A percentile compares a stretch with the other conserved stretches of the same genome.
These are phyloP conservation scores for Kuraishia ogatae DNA, from an alignment of 805 yeast genomes.

Conservation along the genomic window DNA sequence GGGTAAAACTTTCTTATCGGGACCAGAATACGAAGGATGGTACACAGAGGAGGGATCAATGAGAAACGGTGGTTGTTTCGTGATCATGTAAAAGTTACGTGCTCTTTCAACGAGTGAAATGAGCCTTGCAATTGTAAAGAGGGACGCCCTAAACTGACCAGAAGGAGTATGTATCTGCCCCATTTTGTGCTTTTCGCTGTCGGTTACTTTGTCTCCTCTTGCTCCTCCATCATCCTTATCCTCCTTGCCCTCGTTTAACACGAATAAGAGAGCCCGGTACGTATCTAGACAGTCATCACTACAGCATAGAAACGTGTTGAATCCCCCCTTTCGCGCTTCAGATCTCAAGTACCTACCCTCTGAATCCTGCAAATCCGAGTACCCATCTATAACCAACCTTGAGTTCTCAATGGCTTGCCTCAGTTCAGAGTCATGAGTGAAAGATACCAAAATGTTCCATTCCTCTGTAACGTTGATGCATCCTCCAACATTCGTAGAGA, in stretches of 20 bases:
- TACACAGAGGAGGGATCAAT: slow-evolving; percentile 15
- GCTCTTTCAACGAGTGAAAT: slow-evolving; percentile 16
- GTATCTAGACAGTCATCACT: slow-evolving; percentile 17
- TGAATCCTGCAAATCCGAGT: slow-evolving; percentile 3
- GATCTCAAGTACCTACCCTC: slow-evolving; percentile 7
- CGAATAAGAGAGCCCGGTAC: background rate
- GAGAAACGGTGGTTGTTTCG: slow-evolving; percentile 14
- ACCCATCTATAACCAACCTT: slow-evolving; percentile 17
- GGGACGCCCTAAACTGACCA: background rate
- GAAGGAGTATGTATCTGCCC: background rate
- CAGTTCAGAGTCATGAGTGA: slow-evolving; percentile 18
- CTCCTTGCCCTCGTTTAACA: background rate
- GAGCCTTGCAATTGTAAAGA: slow-evolving; percentile 8
- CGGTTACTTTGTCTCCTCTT: slow-evolving; percentile 7
- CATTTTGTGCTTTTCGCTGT: background rate
- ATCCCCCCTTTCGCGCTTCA: slow-evolving; percentile 3
- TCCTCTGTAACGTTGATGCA: slow-evolving; percentile 37
- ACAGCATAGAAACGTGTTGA: slow-evolving; percentile 18
- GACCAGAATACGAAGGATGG: slow-evolving; percentile 20
- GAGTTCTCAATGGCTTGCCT: slow-evolving; percentile 7
- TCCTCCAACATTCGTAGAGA: slow-evolving; percentile 43
- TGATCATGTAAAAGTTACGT: slow-evolving; percentile 12
- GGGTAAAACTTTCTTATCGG: slow-evolving; percentile 12
- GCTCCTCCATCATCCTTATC: background rate
- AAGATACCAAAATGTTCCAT: slow-evolving; percentile 23